A percentile compares a stretch with the other conserved stretches of the same genome.
phyloP scores from a whole-genome alignment of 139 green algal species.

The Deuterostichococcus epilithicus region DNA sequence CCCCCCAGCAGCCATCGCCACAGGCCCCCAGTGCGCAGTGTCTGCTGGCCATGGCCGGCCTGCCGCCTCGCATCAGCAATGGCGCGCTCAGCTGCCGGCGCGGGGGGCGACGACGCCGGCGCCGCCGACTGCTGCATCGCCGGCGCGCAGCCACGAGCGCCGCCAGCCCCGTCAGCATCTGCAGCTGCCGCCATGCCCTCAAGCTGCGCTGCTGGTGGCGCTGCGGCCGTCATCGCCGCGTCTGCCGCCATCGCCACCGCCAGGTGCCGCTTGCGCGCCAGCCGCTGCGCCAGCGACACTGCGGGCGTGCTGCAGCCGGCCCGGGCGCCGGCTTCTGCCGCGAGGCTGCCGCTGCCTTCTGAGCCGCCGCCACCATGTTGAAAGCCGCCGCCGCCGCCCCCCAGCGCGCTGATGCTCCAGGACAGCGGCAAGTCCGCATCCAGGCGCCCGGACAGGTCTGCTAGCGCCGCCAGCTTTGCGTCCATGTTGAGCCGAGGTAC shows the following conservation, averaged over 20 bases:
- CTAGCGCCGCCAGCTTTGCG: not conserved
- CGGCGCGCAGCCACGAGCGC: no score
- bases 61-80: not conserved
- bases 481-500: not conserved
- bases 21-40: not conserved
- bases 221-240: not conserved
- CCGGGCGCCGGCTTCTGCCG: no score
- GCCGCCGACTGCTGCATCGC: no score
- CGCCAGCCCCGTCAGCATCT: no score
- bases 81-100: not conserved
- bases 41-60: no score
- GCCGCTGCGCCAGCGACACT: not conserved
- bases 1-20: not conserved
- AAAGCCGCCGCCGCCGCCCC: no score
- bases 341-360: no score
- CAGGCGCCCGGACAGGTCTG: not conserved
- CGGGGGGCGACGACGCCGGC: not conserved
- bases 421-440: not conserved
- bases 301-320: not conserved
- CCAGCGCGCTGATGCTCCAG: not conserved
- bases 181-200: no score
- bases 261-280: not conserved
- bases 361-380: no score
- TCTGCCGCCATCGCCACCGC: not conserved
- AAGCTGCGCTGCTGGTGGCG: not conserved